Evolutionary conservation across 2,329 filamentous ascomycete genomes (phyloP).

Genomic region (Cladobotryum mycophilum): DNA sequence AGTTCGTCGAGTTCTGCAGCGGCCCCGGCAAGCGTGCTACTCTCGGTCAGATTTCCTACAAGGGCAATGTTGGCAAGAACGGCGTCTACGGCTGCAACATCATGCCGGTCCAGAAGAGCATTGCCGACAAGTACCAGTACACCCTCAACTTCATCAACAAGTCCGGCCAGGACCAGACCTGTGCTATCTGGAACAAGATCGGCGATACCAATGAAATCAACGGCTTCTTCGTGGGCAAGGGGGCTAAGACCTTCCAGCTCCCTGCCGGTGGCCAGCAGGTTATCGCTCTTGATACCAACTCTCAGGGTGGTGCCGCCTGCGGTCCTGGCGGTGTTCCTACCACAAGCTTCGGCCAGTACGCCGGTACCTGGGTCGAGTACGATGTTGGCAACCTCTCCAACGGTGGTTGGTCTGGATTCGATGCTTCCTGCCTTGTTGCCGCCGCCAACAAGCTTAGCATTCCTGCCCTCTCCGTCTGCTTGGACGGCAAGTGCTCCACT

Average conservation of each 20-base stretch:
- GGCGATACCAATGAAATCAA: conserved; percentile 39
- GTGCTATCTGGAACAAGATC: conserved; percentile 49
- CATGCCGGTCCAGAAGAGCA: conserved; percentile 33
- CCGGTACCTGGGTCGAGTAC: conserved; percentile 44
- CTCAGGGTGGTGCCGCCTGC: conserved; percentile 45
- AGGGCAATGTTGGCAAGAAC: conserved; percentile 39
- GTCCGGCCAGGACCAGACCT: conserved; percentile 28
- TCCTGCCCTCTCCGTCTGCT: conserved; percentile 33
- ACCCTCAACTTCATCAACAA: conserved; percentile 35
- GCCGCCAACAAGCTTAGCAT: conserved; percentile 25
- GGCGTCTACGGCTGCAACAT: conserved; percentile 48
- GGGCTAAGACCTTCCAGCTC: conserved; percentile 37
- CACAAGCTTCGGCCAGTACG: conserved; percentile 36
- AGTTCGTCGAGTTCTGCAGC: conserved; percentile 29
- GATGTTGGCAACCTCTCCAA: conserved; percentile 42
- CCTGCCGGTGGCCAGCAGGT: conserved; percentile 29
- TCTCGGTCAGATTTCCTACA: conserved; percentile 38
- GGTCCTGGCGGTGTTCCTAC: conserved; percentile 24
- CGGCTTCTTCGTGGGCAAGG: conserved; percentile 42
- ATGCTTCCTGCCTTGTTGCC: conserved; percentile 44
- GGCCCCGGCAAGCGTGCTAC: conserved; percentile 42
- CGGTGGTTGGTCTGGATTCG: conserved; percentile 43
- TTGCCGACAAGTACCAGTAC: conserved; percentile 39
- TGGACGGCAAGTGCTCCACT: conserved; percentile 36
- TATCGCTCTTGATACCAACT: conserved; percentile 40